These are phyloP conservation scores for Syzygium aqueum DNA, from an alignment of 345 rosid genomes.

Conservation along the genomic window DNA sequence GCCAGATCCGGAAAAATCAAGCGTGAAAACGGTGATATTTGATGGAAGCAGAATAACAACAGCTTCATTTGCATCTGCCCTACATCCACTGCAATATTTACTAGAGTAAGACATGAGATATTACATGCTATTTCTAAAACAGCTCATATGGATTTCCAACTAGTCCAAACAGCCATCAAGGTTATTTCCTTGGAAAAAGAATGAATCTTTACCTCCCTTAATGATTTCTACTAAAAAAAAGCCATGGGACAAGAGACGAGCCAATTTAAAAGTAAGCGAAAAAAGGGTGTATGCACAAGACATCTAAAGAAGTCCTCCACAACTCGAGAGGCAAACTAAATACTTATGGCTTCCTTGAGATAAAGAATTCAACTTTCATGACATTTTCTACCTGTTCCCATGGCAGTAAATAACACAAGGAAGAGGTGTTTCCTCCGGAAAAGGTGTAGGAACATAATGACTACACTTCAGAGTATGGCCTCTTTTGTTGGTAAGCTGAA, in stretches of 20 bases:
- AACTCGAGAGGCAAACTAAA: neutral
- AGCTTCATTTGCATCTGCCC: constrained; percentile 98
- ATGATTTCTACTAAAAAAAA: neutral
- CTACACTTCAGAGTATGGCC: constrained; percentile 85
- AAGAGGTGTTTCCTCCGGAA: constrained; percentile 56
- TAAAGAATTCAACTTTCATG: neutral
- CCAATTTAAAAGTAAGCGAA: neutral
- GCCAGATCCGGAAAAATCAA: constrained; percentile 98
- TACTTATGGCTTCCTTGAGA: neutral
- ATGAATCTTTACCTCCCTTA: neutral
- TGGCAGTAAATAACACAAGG: constrained; percentile 98
- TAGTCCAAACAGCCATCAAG: neutral
- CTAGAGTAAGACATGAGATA: constrained; percentile 1
- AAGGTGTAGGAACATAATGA: constrained; percentile 70
- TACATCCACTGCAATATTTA: constrained; percentile 69
- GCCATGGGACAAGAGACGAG: neutral
- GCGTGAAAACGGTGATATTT: constrained; percentile 87
- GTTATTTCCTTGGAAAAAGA: neutral
- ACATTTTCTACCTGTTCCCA: constrained; percentile 66
- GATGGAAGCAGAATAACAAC: constrained; percentile 88
- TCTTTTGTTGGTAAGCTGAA: constrained; percentile 77
- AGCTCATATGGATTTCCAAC: neutral
- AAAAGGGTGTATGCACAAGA: neutral
- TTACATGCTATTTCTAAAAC: neutral
- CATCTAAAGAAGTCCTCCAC: neutral